Base-by-base conservation (phyloP, 768 basidiomycete species). In the Lactarius psammicola region DNA sequence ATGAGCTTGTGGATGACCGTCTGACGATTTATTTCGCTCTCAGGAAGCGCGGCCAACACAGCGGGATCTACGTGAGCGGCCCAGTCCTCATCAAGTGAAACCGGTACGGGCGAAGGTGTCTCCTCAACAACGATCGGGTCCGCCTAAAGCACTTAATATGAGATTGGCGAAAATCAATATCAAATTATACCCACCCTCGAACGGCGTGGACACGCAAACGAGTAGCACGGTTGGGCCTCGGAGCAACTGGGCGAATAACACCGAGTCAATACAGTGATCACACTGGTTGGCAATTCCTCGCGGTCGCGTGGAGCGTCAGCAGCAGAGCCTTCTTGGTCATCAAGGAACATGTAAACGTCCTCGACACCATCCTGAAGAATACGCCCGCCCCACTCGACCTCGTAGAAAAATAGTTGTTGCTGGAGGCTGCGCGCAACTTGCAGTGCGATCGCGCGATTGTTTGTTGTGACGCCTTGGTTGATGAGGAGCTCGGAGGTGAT, bases 361-460 rank as follows among this genome's bases (percentile, higher is more conserved):
- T 95, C 94, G 4, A 95, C 90, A 3, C 90, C 88, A 72, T 95
- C 94, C 63, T 90, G 86, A 62, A 97, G 77, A 1, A 87, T 81
- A 23, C 87, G 85, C 58, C 87, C 87, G 34, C 90, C 93, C 92
- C 95, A 96, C 73, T 98, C 95, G 8, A 98, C 95, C 74, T 98
- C 96, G 73, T 94, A 93, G 76, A 97, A 95, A 81, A 94, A 98
- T 5, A 98, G 82, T 74, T 96, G 94, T 64, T 85, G 88, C 73
- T 98, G 95, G 42, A 98, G 80, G 64, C 91, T 92, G 44, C 94
- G 87, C 4, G 94, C 97, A 42, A 96, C 88, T 73, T 90, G 87
- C 33, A 97, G 78, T 4, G 95, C 93, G 18, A 89, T 87, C 7
- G 91, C 84, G 9, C 95, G 82, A 70, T 95, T 93, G 66, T 83